Evolutionary conservation across 2,329 filamentous ascomycete species (phyloP).

Genomic region (Sclerotinia spermophila): DNA sequence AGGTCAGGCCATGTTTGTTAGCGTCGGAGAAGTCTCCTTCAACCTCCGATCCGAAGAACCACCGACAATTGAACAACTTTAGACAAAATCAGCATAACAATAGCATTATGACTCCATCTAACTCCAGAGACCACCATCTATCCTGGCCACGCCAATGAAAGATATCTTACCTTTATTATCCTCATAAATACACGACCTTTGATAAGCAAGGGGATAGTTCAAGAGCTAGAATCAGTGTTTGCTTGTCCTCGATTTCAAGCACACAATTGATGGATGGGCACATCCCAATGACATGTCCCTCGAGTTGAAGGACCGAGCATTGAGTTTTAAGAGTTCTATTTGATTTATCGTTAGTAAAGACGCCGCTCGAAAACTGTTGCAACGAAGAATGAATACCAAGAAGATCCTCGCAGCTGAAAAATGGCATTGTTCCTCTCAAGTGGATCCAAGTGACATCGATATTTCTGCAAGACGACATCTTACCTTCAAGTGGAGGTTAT

Average conservation of each 20-base stretch:
- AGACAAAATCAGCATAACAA: not conserved
- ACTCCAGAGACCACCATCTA: not conserved
- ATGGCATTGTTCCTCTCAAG: not conserved
- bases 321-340: too few relatives aligned
- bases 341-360: not conserved
- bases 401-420: not conserved
- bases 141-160: not conserved
- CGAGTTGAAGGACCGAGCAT: not conserved
- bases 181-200: not conserved
- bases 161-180: not conserved
- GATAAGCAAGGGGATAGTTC: not conserved
- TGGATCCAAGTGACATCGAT: not conserved
- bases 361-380: too few relatives aligned
- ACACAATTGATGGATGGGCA: not conserved
- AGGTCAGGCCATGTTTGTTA: not conserved
- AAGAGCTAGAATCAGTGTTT: slow-evolving; percentile 1
- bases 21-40: not conserved
- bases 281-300: not conserved
- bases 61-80: slow-evolving; percentile 3
- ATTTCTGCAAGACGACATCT: not conserved
- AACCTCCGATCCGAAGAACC: not conserved
- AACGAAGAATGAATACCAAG: not conserved
- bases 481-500: not conserved
- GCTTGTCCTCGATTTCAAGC: not conserved
- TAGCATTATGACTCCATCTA: not conserved